Evolutionary conservation across 495 filamentous ascomycete species (phyloP), one percentile per base, ranked within the genome.

Genomic region (Lichina pygmaea): DNA sequence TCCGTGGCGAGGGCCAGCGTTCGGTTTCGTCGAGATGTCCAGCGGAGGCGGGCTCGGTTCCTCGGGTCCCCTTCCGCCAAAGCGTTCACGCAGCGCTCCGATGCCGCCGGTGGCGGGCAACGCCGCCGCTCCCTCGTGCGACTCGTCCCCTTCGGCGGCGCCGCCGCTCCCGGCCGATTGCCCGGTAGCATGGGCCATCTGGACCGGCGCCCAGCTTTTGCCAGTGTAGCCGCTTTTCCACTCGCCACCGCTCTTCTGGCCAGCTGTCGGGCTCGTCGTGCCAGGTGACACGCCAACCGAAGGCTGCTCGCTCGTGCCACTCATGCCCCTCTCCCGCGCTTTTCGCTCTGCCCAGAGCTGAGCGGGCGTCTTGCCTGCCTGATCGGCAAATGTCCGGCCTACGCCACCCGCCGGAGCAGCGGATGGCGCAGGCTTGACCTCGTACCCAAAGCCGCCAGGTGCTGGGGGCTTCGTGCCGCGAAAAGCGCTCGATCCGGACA

Each of bases 301-400:
- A 34, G 54, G 53, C 36, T 49, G 54, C 31, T 62, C 59, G 33
- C 57, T 60, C 15, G 63, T 56, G 41, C 63, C 63, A 41, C 63
- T 62, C 33, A 57, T 50, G 30, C 75, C 78, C 15, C 76, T 67
- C 54, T 92, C 78, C 45, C 73, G 71, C 24, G 79, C 83, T 63
- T 94, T 97, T 59, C 80, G 91, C 61, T 99, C 89, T 0, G 86
- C 86, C 89, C 89, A 99, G 13, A 93, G 58, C 56, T 99, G 89
- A 17, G 91, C 85, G 13, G 89, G 89, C 6, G 89, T 94, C 62
- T 95, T 99, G 42, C 85, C 86, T 47, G 80, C 86, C 60, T 91
- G 66, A 48, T 94, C 83, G 3, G 89, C 86, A 66, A 93, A 97
- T 17, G 83, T 93, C 52, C 79, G 71, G 58, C 84, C 91, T 36